Evolutionary conservation across 495 filamentous ascomycete genomes (phyloP), one percentile per base, ranked within the genome.

Genomic region (Aspergillus asperescens): DNA sequence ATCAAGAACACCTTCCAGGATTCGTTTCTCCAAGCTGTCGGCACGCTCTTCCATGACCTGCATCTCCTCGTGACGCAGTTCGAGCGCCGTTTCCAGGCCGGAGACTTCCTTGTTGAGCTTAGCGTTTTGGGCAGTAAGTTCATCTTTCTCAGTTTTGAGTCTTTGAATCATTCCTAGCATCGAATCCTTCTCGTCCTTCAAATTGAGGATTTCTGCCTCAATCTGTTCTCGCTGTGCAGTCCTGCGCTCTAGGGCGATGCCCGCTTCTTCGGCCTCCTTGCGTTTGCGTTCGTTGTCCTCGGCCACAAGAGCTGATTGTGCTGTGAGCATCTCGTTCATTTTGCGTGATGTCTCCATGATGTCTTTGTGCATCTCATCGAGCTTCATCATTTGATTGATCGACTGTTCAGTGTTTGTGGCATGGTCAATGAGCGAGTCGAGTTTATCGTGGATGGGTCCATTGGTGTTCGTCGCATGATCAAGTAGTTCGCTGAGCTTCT

Each of bases 1-100:
- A 61, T 98, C 90, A 55, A 98, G 89, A 32, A 97, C 89, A 24
- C 90, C 89, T 51, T 97, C 92, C 24, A 98, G 72, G 52, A 98
- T 95, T 8, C 92, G 81, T 38, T 91, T 85, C 71, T 98, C 93
- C 1, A 98, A 76, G 20, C 80, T 78, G 57, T 96, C 89, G 8
- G 90, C 91, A 42, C 90, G 83, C 7, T 81, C 78, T 62, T 96
- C 90, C 84, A 98, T 94, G 20, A 83, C 76, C 34, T 89, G 80
- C 49, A 97, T 83, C 65, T 98, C 93, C 63, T 96, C 92, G 20
- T 88, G 85, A 12, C 93, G 85, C 50, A 97, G 80, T 13, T 85
- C 81, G 3, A 96, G 79, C 3, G 92, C 91, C 18, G 89, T 96
- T 60, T 96, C 89, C 0, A 97, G 76, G 13, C 84, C 84, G 18